phyloP scores from a whole-genome alignment of 2,329 filamentous ascomycete species.

The Sporothrix curviconia region DNA sequence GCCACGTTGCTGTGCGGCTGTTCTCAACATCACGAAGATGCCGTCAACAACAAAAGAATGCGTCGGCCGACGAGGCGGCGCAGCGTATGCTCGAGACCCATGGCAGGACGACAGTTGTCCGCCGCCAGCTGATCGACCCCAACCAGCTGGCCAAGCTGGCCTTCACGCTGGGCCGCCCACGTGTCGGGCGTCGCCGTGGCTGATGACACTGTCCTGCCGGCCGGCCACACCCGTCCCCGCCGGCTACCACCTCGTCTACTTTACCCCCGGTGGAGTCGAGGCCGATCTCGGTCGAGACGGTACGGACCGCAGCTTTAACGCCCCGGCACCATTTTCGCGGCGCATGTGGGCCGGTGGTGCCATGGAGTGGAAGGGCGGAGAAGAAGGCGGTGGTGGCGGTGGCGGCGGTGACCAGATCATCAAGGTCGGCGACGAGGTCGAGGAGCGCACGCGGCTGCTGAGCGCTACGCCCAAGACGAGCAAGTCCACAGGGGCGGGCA shows the following conservation, averaged over 20 bases:
- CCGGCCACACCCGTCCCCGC: conserved; percentile 48
- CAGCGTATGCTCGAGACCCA: not conserved
- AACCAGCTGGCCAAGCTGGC: conserved; percentile 59
- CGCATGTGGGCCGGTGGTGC: conserved; percentile 63
- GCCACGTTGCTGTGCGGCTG: no score
- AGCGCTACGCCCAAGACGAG: conserved; percentile 50
- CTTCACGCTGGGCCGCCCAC: conserved; percentile 46
- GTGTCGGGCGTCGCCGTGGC: conserved; percentile 32
- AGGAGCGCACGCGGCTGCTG: conserved; percentile 31
- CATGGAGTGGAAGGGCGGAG: conserved; percentile 54
- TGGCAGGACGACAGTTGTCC: not conserved
- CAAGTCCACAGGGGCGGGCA: conserved; percentile 44
- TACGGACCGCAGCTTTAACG: conserved; percentile 54
- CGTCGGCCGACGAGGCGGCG: not conserved
- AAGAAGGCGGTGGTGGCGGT: not conserved
- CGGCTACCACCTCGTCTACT: conserved; percentile 58
- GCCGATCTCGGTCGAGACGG: conserved; percentile 51
- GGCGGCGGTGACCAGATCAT: not conserved
- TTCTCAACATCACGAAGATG: not conserved
- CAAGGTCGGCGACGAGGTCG: not conserved
- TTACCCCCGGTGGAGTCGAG: conserved; percentile 52
- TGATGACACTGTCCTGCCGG: conserved; percentile 25
- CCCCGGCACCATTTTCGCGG: conserved; percentile 51
- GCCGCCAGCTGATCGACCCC: conserved; percentile 47
- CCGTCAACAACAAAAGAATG: no score